A percentile compares a stretch with the other conserved stretches of the same genome.
Conservation (phyloP, 148 eudicot genomes). For the Limonium bicolor region DNA sequence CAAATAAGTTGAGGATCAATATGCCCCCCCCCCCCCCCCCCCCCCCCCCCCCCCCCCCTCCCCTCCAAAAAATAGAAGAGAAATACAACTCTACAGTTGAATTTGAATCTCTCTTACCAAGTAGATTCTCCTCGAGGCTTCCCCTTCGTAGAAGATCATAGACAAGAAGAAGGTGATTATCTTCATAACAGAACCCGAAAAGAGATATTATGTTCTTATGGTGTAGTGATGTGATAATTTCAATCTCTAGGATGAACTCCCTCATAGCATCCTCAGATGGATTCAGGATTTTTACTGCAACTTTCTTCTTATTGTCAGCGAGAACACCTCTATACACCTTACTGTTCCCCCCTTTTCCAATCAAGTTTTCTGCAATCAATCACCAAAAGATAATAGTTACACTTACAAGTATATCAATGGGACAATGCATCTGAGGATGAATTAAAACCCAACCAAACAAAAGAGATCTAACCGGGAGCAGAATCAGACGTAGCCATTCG, state of each 20-base stretch:
- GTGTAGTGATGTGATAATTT: conserved; percentile 56
- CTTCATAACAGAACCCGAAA: conserved; percentile 81
- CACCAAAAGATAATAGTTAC: conserved; percentile 2
- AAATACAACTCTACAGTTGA: background rate
- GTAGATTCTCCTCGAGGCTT: conserved; percentile 88
- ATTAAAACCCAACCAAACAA: background rate
- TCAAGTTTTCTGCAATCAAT: conserved; percentile 57
- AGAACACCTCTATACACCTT: conserved; percentile 67
- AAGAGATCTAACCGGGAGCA: conserved; percentile 33
- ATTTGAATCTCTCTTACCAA: conserved; percentile 56
- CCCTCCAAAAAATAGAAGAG: too few species aligned
- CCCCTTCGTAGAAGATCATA: conserved; percentile 82
- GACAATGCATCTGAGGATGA: too few species aligned
- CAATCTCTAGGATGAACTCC: conserved; percentile 72
- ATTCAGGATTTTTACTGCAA: conserved; percentile 81
- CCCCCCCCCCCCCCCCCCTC: too few species aligned
- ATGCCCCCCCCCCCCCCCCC: too few species aligned
- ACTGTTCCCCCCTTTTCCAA: conserved; percentile 93
- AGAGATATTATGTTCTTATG: conserved; percentile 79
- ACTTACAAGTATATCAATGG: too few species aligned
- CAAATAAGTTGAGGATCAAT: too few species aligned
- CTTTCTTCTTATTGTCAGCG: conserved; percentile 52
- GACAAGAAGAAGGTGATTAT: conserved; percentile 50
- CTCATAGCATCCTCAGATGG: conserved; percentile 43
- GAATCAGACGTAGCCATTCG: conserved; percentile 56